Conservation (phyloP, 768 basidiomycete genomes). For the Paxillus ammoniavirescens region DNA sequence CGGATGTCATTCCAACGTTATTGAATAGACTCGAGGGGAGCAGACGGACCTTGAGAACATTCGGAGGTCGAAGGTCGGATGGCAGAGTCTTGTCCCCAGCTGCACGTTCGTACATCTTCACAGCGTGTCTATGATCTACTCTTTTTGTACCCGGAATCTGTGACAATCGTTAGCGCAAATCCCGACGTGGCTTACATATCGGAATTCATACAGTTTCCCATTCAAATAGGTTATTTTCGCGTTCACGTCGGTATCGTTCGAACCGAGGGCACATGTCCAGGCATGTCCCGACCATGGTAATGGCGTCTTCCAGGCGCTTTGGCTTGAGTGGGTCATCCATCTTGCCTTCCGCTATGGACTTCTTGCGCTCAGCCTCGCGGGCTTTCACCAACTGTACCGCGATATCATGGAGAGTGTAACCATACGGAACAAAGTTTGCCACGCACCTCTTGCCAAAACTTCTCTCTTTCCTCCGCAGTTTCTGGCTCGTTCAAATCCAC, state of each 20-base stretch:
- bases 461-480: constrained; percentile 61
- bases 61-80: constrained; percentile 87
- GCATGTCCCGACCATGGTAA: constrained; percentile 91
- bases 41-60: constrained; percentile 64
- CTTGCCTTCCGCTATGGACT: constrained; percentile 76
- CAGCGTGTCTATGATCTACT: constrained; percentile 83
- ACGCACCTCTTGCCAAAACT: constrained; percentile 71
- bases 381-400: constrained; percentile 61
- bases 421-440: constrained; percentile 6
- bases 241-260: constrained; percentile 87
- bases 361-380: constrained; percentile 68
- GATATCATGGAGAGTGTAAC: constrained; percentile 22
- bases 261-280: constrained; percentile 93
- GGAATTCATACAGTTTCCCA: constrained; percentile 71
- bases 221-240: constrained; percentile 82
- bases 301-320: constrained; percentile 83
- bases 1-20: not conserved
- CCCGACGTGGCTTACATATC: constrained; percentile 4
- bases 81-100: constrained; percentile 91
- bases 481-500: constrained; percentile 52
- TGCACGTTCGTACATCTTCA: constrained; percentile 94
- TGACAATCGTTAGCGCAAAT: constrained; percentile 34
- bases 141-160: constrained; percentile 82
- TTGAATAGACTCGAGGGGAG: constrained; percentile 2
- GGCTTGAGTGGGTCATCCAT: constrained; percentile 85